Conservation (phyloP, 257 asterid genomes). For the Ilex aquifolium region DNA sequence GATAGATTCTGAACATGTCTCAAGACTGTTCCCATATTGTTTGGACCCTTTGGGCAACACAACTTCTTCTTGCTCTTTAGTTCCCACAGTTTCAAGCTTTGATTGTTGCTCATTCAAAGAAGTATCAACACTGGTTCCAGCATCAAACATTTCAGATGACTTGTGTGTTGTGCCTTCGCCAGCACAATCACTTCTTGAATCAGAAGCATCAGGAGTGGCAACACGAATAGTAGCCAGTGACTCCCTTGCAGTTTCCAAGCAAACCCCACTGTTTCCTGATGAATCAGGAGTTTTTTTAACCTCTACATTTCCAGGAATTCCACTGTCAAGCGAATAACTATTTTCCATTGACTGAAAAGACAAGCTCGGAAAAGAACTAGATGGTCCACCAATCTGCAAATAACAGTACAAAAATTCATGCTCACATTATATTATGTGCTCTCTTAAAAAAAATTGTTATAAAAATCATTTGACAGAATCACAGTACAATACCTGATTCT, state of each 20-base stretch:
- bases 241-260: not conserved
- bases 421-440: constrained; percentile 9
- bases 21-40: constrained; percentile 15
- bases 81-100: constrained; percentile 22
- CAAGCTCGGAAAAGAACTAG: constrained; percentile 25
- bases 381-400: constrained; percentile 41
- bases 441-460: constrained; percentile 2
- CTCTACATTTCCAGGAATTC: constrained; percentile 24
- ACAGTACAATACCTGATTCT: constrained; percentile 45
- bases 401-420: constrained; percentile 4
- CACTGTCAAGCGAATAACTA: not conserved
- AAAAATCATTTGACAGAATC: constrained; percentile 12
- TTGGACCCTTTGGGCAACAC: constrained; percentile 18
- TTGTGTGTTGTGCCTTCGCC: constrained; percentile 9
- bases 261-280: not conserved
- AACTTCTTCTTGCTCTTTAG: constrained; percentile 28
- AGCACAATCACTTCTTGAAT: constrained; percentile 7
- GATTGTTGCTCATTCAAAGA: constrained; percentile 7
- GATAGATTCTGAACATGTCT: constrained; percentile 24
- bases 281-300: not conserved
- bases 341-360: constrained; percentile 29
- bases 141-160: constrained; percentile 20
- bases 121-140: constrained; percentile 13
- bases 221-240: constrained; percentile 1
- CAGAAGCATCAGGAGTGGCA: constrained; percentile 11